Evolutionary conservation across 2,329 filamentous ascomycete genomes (phyloP).

Genomic region (Colletotrichum liaoningense): DNA sequence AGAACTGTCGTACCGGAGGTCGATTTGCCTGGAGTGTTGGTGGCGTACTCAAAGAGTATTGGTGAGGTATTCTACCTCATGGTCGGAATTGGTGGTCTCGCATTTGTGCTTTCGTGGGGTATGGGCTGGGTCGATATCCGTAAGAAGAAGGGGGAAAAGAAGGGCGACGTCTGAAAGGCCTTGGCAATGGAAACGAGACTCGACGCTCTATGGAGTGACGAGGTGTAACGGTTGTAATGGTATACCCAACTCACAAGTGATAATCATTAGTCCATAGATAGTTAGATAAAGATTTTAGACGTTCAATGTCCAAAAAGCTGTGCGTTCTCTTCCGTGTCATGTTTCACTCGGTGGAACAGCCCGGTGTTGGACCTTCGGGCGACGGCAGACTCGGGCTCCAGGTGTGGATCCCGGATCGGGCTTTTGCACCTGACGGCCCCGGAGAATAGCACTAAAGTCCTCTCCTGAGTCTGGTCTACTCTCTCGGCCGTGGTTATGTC

Average conservation of each 20-base stretch:
- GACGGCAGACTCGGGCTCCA: not conserved
- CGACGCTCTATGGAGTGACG: not conserved
- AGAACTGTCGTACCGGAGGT: slow-evolving; percentile 43
- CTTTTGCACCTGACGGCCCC: not conserved
- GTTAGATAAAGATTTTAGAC: no score
- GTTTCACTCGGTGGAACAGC: not conserved
- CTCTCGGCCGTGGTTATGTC: not conserved
- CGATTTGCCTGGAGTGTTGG: slow-evolving; percentile 49
- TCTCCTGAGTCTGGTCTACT: not conserved
- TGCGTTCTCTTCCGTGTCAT: not conserved
- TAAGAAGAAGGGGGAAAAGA: slow-evolving; percentile 42
- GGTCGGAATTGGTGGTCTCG: slow-evolving; percentile 43
- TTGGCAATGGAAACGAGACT: not conserved
- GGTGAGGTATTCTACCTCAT: slow-evolving; percentile 44
- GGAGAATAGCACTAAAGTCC: not conserved
- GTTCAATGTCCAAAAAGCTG: no score
- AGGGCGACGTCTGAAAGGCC: not conserved
- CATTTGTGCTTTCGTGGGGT: slow-evolving; percentile 52
- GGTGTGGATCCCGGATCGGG: not conserved
- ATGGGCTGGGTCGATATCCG: slow-evolving; percentile 60
- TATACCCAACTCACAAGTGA: not conserved
- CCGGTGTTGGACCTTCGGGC: not conserved
- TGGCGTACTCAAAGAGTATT: slow-evolving; percentile 53
- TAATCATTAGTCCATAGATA: not conserved
- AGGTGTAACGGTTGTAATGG: not conserved